Base-by-base conservation (phyloP, 495 filamentous ascomycete genomes). In the Annulohypoxylon bovei region DNA sequence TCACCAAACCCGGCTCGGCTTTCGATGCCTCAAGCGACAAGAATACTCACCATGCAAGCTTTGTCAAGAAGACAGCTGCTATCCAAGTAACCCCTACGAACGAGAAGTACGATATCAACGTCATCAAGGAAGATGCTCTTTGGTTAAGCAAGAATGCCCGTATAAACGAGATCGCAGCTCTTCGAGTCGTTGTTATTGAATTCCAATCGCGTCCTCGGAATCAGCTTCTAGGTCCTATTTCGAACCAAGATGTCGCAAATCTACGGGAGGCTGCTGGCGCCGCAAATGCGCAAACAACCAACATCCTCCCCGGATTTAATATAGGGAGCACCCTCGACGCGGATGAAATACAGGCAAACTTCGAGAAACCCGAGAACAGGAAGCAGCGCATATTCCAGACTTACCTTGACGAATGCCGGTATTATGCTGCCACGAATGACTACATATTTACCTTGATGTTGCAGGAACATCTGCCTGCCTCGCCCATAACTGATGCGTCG, bases 51-150 rank as follows among this genome's bases (percentile, higher is more conserved):
- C 62, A 67, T 60, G 64, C 88, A 72, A 84, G 87, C 4, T 97
- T 97, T 76, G 92, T 95, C 59, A 93, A 90, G 40, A 94, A 89
- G 78, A 98, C 93, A 1, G 91, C 95, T 16, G 89, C 94, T n/a
- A 96, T 98, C 56, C 90, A 97, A 76, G 89, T 94, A 46, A 86
- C 91, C 23, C 90, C 92, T 4, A 86, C 87, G 22, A 88, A 89
- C 68, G 85, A 87, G 14, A 85, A 85, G 27, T 93, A 91, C 77
- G 85, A 94, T 73, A 84, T 98, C 50, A 88, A 90, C 23, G 85
- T 93, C 78, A 89, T 98, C 73, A 97, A 96, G 79, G 86, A 88
- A 23, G 95, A 97, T 78, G 88, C 93, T 35, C 78, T 91, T 39
- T 97, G 94, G 93, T 82, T 99, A 54, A 94, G 91, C 75, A 85